These are phyloP conservation scores for Silene coronaria DNA, from an alignment of 179 eudicot species.

Conservation along the genomic window DNA sequence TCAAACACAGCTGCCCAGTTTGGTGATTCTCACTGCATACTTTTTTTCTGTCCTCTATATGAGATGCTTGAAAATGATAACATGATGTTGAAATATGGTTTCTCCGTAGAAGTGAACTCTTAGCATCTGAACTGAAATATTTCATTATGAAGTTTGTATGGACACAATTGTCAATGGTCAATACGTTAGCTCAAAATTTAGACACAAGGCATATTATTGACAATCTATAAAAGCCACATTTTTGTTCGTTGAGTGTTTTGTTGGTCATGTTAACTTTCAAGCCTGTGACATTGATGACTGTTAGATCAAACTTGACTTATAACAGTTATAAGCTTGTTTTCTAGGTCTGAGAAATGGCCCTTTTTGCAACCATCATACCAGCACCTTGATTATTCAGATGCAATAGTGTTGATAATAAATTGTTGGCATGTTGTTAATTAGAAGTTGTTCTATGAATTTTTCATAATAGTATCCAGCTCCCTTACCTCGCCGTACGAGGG, in stretches of 20 bases:
- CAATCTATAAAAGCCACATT: background rate
- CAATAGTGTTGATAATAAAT: background rate
- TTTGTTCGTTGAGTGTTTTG: background rate
- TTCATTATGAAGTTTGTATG: constrained; percentile 9
- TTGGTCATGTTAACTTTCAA: background rate
- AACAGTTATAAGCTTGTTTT: background rate
- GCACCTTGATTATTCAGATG: background rate
- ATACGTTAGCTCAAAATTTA: background rate
- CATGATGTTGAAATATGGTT: background rate
- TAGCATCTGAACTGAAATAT: background rate
- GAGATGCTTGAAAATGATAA: constrained; percentile 14
- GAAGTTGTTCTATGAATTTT: background rate
- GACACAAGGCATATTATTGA: background rate
- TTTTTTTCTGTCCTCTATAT: constrained; percentile 12
- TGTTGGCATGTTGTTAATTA: background rate
- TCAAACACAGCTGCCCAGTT: constrained; percentile 82
- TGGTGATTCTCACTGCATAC: constrained; percentile 48
- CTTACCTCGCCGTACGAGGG: no score
- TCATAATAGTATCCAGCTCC: background rate
- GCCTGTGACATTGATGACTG: background rate
- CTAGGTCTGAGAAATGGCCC: background rate
- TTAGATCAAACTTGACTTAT: constrained; percentile 3
- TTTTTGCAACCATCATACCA: background rate
- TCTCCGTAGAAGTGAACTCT: background rate
- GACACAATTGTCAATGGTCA: background rate